Evolutionary conservation across 257 asterid species (phyloP), one percentile per base, ranked within the genome.

Genomic region (Primulina huaijiensis): DNA sequence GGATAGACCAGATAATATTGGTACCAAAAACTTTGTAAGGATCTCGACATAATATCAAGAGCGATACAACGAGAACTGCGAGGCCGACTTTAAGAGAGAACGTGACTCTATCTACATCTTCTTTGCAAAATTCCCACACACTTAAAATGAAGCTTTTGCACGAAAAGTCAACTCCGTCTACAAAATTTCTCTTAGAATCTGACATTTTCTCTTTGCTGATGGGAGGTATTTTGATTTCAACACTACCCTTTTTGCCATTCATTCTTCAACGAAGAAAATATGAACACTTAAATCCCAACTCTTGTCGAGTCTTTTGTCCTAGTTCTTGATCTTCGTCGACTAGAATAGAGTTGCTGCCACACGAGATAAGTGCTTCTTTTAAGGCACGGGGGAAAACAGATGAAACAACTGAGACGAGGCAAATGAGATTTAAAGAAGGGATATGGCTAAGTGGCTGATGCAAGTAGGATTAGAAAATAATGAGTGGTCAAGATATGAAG

Each of bases 11-110:
- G 71, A 89, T 86, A 69, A 84, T 80, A 52, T 40, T 80, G 68
- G 84, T 62, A 77, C 92, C 96, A 56, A 89, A 86, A 17, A 84
- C 80, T 53, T 71, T 80, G 74, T 86, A 89, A 27, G 92, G 84
- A 17, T 80, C 62, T 38, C 64, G 74, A 60, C 88, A 78, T 60
- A 88, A 72, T 75, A 84, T 84, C 62, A 88, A 77, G 35, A 88
- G 82, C 5, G 96, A 88, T 38, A 80, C 88, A 10, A 86, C 80
- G 21, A 86, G 83, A 69, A 88, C 88, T n/a, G 96, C 87, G 2
- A 88, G 79, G 43, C 92, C 96, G 0, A 80, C 96, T 82, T 88
- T 88, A 33, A 88, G 79, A 7, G 96, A 68, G 74, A 86, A 88
- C 12, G 64, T 62, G 2, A 85, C 83, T 77, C 90, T 81, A 61